These are phyloP conservation scores for Spathaspora girioi DNA, from an alignment of 805 yeast species.

Conservation along the genomic window DNA sequence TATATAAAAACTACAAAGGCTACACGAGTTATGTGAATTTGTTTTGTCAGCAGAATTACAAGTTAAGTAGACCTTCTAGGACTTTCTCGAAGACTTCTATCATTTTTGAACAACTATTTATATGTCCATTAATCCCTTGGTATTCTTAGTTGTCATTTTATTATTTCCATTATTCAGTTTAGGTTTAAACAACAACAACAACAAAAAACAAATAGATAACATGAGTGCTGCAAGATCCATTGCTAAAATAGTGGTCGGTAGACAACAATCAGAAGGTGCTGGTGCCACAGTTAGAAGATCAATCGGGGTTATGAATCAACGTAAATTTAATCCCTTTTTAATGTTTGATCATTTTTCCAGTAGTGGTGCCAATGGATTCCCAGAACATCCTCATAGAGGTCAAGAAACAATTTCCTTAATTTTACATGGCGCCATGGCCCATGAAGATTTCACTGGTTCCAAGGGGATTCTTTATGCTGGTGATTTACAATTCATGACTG, in stretches of 20 bases:
- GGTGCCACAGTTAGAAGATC: constrained; percentile 87
- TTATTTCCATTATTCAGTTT: not conserved
- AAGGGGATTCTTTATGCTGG: constrained; percentile 74
- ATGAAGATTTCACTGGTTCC: constrained; percentile 77
- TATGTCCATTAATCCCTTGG: constrained; percentile 4
- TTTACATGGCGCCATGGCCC: constrained; percentile 35
- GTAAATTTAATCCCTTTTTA: constrained; percentile 78
- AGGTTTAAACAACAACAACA: constrained; percentile 1
- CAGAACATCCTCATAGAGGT: constrained; percentile 40
- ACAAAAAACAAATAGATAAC: constrained; percentile 1
- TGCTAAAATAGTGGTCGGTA: constrained; percentile 39
- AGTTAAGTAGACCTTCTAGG: not conserved
- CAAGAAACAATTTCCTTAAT: constrained; percentile 36
- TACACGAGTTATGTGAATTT: not conserved
- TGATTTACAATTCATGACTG: constrained; percentile 91
- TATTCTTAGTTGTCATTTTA: constrained; percentile 3
- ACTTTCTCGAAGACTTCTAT: not conserved
- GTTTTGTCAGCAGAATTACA: not conserved
- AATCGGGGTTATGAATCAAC: constrained; percentile 62
- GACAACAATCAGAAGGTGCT: constrained; percentile 78
- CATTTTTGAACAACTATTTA: constrained; percentile 4
- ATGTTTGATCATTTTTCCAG: constrained; percentile 73
- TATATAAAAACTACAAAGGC: not conserved
- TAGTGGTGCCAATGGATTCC: constrained; percentile 61
- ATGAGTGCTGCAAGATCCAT: constrained; percentile 27